Base-by-base conservation (phyloP, 2,329 filamentous ascomycete genomes). In the Beauveria australis region DNA sequence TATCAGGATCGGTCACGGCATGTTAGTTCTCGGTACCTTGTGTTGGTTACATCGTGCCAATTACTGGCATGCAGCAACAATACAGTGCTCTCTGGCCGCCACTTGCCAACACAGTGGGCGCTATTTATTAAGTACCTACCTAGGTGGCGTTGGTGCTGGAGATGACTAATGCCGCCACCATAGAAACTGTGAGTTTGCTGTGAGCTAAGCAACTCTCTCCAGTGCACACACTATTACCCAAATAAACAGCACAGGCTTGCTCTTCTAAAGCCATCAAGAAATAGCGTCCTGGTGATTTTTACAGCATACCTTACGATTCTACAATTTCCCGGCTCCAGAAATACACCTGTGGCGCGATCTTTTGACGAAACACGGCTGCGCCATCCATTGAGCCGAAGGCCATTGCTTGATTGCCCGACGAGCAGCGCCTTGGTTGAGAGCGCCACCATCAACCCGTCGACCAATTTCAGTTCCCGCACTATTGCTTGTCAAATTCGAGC, bases 81-180 rank as follows among this genome's bases (percentile, higher is more conserved):
- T 43, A 26, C 10, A 51, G 47, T 30, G 40, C 18, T 22, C 12
- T 44, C 7, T 44, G n/a, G 8, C 37, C 18, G 47, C 47, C 30
- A 16, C 3, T 19, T 28, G 18, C 22, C 52, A 54, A 40, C 40
- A 40, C 30, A 12, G 33, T 19, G 16, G 19, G 24, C 24, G 18
- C 37, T 22, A 28, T 44, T 6, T 33, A 59, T 6, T 33, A 59
- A 41, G 33, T 19, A 40, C 24, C 7, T 33, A 6, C 5, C 5
- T 37, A 43, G 53, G 43, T 37, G 41, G 48, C 19, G 37, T 24
- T 33, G 28, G 40, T 30, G 37, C 37, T 33, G 26, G 51, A 40
- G 53, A 62, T 63, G 61, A 63, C 60, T 63, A 62, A 63, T 61
- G 60, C 41, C 12, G 40, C 44, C 44, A 44, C 54, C 56, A 53